phyloP scores from a whole-genome alignment of 2,329 filamentous ascomycete genomes.

The Ceratocystis destructans region DNA sequence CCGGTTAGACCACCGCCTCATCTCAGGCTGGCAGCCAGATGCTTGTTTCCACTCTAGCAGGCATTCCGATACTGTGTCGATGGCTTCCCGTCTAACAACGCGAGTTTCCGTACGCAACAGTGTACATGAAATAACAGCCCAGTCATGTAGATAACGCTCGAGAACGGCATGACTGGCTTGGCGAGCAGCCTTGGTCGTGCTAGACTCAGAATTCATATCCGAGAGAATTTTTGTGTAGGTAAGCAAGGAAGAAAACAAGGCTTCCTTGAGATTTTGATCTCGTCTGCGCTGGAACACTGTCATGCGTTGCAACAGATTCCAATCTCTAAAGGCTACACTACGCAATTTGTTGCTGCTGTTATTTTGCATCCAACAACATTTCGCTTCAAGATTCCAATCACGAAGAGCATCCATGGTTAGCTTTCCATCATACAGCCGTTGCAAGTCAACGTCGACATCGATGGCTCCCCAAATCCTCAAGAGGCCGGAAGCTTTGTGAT shows the following conservation, averaged over 20 bases:
- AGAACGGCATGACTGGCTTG: conserved; percentile 2
- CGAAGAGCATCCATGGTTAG: conserved; percentile 10
- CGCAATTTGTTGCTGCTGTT: conserved; percentile 10
- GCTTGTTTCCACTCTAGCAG: conserved; percentile 15
- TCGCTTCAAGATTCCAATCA: conserved; percentile 18
- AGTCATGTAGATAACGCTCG: conserved; percentile 1
- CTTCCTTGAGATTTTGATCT: background rate
- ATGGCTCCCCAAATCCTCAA: conserved; percentile 6
- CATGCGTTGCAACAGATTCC: conserved; percentile 19
- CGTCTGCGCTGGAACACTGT: conserved; percentile 10
- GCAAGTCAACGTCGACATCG: conserved; percentile 4
- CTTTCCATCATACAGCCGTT: conserved; percentile 9
- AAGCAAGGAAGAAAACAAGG: conserved; percentile 7
- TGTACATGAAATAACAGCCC: conserved; percentile 4
- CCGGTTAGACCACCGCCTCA: conserved; percentile 19
- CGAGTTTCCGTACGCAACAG: conserved; percentile 7
- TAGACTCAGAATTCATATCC: conserved; percentile 2
- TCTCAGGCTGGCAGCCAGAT: conserved; percentile 11
- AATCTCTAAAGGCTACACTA: conserved; percentile 16
- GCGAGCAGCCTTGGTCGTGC: conserved; percentile 8
- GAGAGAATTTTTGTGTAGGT: background rate
- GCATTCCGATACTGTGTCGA: background rate
- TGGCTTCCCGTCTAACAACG: conserved; percentile 10
- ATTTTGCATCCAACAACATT: conserved; percentile 12
- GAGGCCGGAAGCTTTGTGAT: background rate